These are phyloP conservation scores for Tylopilus intermedius DNA, from an alignment of 768 basidiomycete genomes.

Conservation along the genomic window DNA sequence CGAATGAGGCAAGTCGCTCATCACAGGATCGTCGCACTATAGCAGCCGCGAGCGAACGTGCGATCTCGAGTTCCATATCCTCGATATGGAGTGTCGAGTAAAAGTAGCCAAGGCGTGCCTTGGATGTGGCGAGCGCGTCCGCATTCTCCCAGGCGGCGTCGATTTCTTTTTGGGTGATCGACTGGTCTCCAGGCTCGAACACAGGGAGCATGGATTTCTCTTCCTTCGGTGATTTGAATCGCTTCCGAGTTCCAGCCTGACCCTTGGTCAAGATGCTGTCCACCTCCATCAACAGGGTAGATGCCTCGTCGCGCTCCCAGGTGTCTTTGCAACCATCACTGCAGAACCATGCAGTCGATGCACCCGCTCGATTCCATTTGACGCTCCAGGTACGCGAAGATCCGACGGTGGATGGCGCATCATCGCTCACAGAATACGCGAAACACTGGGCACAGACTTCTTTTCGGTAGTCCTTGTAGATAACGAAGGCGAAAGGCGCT, in stretches of 20 bases:
- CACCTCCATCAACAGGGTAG: conserved; percentile 28
- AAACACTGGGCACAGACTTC: conserved; percentile 67
- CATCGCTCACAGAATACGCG: conserved; percentile 42
- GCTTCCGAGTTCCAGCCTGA: conserved; percentile 25
- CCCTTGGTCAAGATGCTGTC: conserved; percentile 36
- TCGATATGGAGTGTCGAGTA: conserved; percentile 33
- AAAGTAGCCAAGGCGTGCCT: conserved; percentile 20
- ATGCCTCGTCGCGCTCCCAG: conserved; percentile 39
- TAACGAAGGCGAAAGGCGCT: conserved; percentile 51
- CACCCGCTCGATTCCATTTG: conserved; percentile 29
- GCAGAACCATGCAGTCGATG: conserved; percentile 55
- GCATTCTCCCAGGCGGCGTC: conserved; percentile 45
- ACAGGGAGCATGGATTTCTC: conserved; percentile 18
- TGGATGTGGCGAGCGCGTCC: conserved; percentile 29
- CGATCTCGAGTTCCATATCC: conserved; percentile 56
- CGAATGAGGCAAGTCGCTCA: conserved; percentile 11
- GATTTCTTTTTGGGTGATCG: conserved; percentile 37
- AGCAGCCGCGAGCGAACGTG: conserved; percentile 49
- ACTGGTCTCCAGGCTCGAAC: conserved; percentile 7
- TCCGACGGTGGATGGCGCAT: conserved; percentile 12
- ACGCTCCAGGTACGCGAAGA: conserved; percentile 41
- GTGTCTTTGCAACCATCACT: conserved; percentile 39
- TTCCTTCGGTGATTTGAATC: conserved; percentile 21
- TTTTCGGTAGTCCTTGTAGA: conserved; percentile 59
- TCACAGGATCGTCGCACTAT: conserved; percentile 40